Percentiles rank a stretch among this genome's conserved stretches.
These are phyloP conservation scores for Umbellularia californica DNA, from an alignment of 164 flowering plant genomes.

Conservation along the genomic window DNA sequence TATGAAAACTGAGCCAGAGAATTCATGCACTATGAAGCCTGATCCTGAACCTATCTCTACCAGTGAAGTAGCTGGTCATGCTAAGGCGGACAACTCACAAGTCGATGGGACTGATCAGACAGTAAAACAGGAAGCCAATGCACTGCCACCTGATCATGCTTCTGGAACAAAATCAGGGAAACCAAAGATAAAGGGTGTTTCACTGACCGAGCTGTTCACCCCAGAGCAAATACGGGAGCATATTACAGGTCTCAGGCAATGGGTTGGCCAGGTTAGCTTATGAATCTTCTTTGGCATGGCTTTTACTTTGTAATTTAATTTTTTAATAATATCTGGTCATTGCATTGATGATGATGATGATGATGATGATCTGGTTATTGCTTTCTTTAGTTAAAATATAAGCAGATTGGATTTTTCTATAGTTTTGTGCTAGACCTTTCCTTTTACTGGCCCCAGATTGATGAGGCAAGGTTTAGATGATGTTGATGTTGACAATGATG, in stretches of 20 bases:
- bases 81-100: slow-evolving; percentile 32
- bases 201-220: slow-evolving; percentile 88
- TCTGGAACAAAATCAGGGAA: slow-evolving; percentile 73
- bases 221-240: slow-evolving; percentile 94
- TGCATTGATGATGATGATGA: too few species aligned
- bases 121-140: slow-evolving; percentile 39
- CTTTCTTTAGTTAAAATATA: too few species aligned
- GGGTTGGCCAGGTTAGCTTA: slow-evolving; percentile 93
- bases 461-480: too few species aligned
- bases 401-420: too few species aligned
- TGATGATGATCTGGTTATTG: too few species aligned
- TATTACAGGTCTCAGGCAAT: slow-evolving; percentile 82
- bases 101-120: slow-evolving; percentile 19
- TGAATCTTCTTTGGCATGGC: background rate
- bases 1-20: slow-evolving; percentile 32
- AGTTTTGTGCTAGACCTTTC: too few species aligned
- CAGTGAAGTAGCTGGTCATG: slow-evolving; percentile 35
- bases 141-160: slow-evolving; percentile 37
- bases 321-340: background rate
- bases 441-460: too few species aligned
- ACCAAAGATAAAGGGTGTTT: slow-evolving; percentile 91
- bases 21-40: slow-evolving; percentile 24
- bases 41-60: slow-evolving; percentile 29
- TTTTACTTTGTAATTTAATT: background rate
- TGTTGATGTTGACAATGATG: too few species aligned